Base-by-base conservation (phyloP, 2,329 filamentous ascomycete genomes). In the Oidium heveae region DNA sequence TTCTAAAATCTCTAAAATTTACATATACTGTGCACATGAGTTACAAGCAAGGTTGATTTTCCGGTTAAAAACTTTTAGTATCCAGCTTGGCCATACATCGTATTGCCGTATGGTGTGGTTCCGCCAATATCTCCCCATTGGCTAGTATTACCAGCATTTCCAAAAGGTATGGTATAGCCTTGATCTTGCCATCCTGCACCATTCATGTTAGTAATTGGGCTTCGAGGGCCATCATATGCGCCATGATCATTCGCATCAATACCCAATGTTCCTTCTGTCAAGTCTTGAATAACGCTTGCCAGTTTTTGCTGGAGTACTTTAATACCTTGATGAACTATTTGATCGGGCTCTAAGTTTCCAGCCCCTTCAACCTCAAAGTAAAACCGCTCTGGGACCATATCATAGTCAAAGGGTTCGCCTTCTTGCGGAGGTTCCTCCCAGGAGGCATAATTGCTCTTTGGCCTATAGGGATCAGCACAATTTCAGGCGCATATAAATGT, bases 361-460 rank as follows among this genome's bases (percentile, higher is more conserved):
- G 84, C 81, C 50, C 84, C 82, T 68, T 98, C 91, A 50, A 98
- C 82, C 64, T 95, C 87, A 64, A 89, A 84, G 72, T 95, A 98
- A 72, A 95, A 98, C 60, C 77, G 78, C 57, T 73, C 74, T 5
- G 91, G 89, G 22, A 82, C 76, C 10, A 87, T 89, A 62, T 94
- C 82, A 68, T 86, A 96, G 69, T 96, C 81, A 68, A 96, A 96
- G 0, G 80, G 76, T 62, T 93, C 85, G 61, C 86, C 86, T 59
- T 91, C 84, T 60, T 84, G 78, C 0, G 80, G 75, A 9, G 84
- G 80, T 53, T 87, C 82, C 66, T 93, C 86, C 74, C 82, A 85
- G 44, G 79, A 75, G 22, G 82, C 80, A 63, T 88, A 88, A 68
- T 83, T 79, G 65, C 77, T 86, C 69, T 81, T 82, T 61, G 87